Base-by-base conservation (phyloP, 495 filamentous ascomycete genomes). In the Penicillium steckii region DNA sequence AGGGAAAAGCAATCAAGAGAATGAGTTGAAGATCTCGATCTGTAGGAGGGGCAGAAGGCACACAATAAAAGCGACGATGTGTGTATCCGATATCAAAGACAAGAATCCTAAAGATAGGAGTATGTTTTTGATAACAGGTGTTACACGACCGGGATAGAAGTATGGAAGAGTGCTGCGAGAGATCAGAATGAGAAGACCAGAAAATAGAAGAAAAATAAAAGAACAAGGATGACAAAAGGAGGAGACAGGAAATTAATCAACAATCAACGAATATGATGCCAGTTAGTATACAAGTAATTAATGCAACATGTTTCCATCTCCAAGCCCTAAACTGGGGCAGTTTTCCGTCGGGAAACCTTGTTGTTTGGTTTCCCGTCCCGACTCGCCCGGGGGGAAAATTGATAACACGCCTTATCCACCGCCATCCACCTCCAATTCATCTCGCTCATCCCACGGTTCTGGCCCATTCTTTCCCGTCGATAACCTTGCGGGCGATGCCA, bases 281-380 rank as follows among this genome's bases (percentile, higher is more conserved):
- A 46, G 22, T 24, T 53, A 55, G 29, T 59, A 56, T 60, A 52
- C 48, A 53, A 44, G 44, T 56, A 56, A 37, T n/a, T 37, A 37
- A 50, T 29, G 33, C 25, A 33, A 56, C 42, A 44, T 60, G 47
- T 64, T 67, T 53, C 66, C 63, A 70, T 71, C 71, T 71, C 66
- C 67, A 55, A 50, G 38, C 38, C 38, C 38, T 41, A 41, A 22
- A 38, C 53, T 32, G 30, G 32, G 17, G 21, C 24, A 50, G 62
- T 69, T 73, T 73, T 53, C 69, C 70, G 67, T 44, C 71, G 69
- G 69, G 56, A 70, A 72, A 74, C 57, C n/a, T n/a, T 43, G 44
- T 27, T 21, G 38, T 15, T 7, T 27, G 56, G 43, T 71, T 74
- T 69, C 59, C 69, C 68, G 64, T 19, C 59, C 60, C 63, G 68